phyloP scores from a whole-genome alignment of 176 grass and related monocot species.

The Aegilops sharonensis region DNA sequence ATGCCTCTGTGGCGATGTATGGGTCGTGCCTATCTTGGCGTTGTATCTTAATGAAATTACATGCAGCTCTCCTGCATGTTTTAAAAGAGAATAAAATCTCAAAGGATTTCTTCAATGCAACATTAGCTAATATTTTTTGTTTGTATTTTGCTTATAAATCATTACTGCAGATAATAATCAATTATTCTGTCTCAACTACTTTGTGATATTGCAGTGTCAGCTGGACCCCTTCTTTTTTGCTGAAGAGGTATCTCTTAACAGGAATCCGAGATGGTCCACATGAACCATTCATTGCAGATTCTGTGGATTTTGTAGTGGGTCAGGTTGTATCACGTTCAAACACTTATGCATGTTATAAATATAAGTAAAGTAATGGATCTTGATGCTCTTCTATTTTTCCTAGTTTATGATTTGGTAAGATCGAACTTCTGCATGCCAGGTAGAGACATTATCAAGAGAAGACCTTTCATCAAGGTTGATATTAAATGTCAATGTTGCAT shows the following conservation, averaged over 20 bases:
- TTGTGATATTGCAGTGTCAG: conserved; percentile 76
- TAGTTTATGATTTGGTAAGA: conserved; percentile 15
- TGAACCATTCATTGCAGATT: conserved; percentile 97
- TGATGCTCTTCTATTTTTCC: conserved; percentile 12
- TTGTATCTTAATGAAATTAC: too few species aligned
- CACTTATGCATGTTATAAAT: conserved; percentile 14
- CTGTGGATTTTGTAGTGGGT: conserved; percentile 94
- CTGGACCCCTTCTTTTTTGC: conserved; percentile 98
- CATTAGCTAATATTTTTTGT: background rate
- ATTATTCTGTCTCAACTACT: conserved; percentile 2
- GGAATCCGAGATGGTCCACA: conserved; percentile 90
- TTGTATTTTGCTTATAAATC: background rate
- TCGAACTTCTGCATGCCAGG: conserved; percentile 50
- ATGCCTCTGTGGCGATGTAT: too few species aligned
- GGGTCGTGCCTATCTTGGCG: too few species aligned
- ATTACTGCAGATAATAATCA: conserved; percentile 1
- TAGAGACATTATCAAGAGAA: conserved; percentile 81
- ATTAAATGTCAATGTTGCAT: conserved; percentile 94
- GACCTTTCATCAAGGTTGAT: conserved; percentile 90
- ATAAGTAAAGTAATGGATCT: background rate
- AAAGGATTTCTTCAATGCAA: background rate
- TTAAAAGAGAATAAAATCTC: too few species aligned
- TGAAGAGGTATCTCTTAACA: conserved; percentile 94
- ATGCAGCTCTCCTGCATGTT: too few species aligned
- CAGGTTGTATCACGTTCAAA: conserved; percentile 47